phyloP scores from a whole-genome alignment of 2,329 filamentous ascomycete genomes.

The Alternaria conjuncta region DNA sequence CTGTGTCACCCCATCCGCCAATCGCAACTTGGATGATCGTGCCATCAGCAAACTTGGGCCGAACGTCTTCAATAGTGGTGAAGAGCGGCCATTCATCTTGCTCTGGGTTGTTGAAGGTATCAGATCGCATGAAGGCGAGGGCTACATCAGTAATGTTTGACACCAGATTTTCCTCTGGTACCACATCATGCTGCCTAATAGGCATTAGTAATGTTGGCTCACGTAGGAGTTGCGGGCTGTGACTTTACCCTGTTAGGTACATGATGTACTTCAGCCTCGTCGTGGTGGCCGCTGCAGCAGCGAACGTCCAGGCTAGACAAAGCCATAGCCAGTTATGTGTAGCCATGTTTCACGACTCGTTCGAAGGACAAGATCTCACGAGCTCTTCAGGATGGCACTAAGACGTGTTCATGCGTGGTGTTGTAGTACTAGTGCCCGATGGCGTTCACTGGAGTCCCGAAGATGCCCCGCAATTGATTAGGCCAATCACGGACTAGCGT shows the following conservation, averaged over 20 bases:
- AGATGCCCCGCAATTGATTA: not conserved
- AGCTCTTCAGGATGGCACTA: too few relatives aligned
- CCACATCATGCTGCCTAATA: slow-evolving; percentile 36
- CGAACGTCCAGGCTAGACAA: not conserved
- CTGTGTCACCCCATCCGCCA: slow-evolving; percentile 75
- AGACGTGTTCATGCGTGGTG: too few relatives aligned
- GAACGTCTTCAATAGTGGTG: slow-evolving; percentile 29
- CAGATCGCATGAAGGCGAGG: slow-evolving; percentile 41
- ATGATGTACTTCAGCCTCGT: slow-evolving; percentile 4
- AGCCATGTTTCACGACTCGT: not conserved
- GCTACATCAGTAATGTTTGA: slow-evolving; percentile 35
- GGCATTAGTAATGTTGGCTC: not conserved
- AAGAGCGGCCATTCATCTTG: slow-evolving; percentile 35
- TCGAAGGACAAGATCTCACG: not conserved
- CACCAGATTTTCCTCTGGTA: slow-evolving; percentile 26
- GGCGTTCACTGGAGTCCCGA: too few relatives aligned
- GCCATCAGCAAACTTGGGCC: slow-evolving; percentile 52
- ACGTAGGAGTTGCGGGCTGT: rapidly evolving
- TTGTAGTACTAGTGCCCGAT: too few relatives aligned
- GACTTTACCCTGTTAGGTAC: not conserved
- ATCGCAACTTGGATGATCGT: slow-evolving; percentile 64
- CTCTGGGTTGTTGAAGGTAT: slow-evolving; percentile 32
- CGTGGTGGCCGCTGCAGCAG: not conserved
- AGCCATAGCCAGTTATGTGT: not conserved
- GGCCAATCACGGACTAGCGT: not conserved